Evolutionary conservation across 2,329 filamentous ascomycete genomes (phyloP), one percentile per base, ranked within the genome.

Genomic region (Fusarium armeniacum): DNA sequence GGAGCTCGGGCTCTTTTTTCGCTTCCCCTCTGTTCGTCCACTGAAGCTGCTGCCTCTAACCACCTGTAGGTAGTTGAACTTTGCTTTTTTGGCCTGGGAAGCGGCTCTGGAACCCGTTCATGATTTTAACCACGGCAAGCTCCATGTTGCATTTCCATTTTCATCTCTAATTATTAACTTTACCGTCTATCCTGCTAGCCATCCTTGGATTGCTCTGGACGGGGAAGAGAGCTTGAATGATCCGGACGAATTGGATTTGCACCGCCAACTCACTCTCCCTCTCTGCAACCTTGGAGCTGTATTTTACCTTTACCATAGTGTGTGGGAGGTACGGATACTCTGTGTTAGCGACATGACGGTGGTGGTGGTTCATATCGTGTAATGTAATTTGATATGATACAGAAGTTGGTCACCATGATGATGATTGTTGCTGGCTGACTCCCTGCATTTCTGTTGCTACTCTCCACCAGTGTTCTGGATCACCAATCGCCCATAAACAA

Each of bases 231-330:
- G 50, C 62, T 60, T 65, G 49, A 47, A 41, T 44, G 58, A 72
- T 71, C 73, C 73, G 73, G 72, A 71, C 73, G 72, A 74, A 75
- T 75, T 75, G 73, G 70, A 71, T 72, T 43, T 60, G 41, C 46
- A 67, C 55, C 67, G 13, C 35, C 62, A 45, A 49, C 61, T 58
- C 51, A 65, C 46, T 40, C n/a, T 36, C 35, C 35, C 28, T 30
- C 28, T 36, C 35, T 36, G 4, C 4, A 18, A n/a, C 35, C 16
- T 36, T n/a, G 16, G 35, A 36, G 35, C 35, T 40, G n/a, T 40
- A 40, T 18, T 40, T 20, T 40, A 30, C 28, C 28, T 40, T 40
- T 20, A 40, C 12, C 11, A 22, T 40, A 40, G n/a, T 20, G n/a
- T 22, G 36, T 22, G 20, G n/a, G 36, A 38, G 10, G 35, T 38